Evolutionary conservation across 306 rosid genomes (phyloP).

Genomic region (Vicia sativa): DNA sequence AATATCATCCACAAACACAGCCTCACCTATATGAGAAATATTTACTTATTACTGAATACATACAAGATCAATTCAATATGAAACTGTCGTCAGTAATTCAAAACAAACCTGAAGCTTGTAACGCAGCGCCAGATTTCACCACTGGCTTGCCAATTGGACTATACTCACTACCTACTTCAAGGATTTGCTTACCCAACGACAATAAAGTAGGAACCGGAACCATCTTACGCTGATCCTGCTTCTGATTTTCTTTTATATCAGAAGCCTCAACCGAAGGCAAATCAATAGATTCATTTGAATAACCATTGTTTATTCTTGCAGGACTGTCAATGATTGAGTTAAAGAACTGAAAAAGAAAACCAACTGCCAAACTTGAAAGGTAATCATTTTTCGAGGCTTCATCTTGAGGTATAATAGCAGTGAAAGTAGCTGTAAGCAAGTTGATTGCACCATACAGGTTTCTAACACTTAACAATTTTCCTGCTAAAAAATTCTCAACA

Average conservation of each 20-base stretch:
- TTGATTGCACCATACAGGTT: constrained; percentile 61
- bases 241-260: constrained; percentile 35
- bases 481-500: constrained; percentile 62
- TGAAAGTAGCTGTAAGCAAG: constrained; percentile 48
- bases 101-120: constrained; percentile 86
- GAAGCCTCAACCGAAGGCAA: constrained; percentile 8
- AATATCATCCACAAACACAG: constrained; percentile 87
- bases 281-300: constrained; percentile 24
- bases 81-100: not conserved
- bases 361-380: constrained; percentile 76
- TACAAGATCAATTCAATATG: not conserved
- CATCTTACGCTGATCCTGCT: constrained; percentile 31
- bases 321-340: constrained; percentile 49
- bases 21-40: constrained; percentile 68
- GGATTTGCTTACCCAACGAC: constrained; percentile 65
- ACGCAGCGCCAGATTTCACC: constrained; percentile 66
- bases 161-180: constrained; percentile 52
- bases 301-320: constrained; percentile 28
- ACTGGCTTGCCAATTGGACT: constrained; percentile 72
- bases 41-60: not conserved
- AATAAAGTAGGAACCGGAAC: constrained; percentile 42
- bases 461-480: constrained; percentile 54
- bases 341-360: constrained; percentile 75
- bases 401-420: constrained; percentile 55
- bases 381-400: constrained; percentile 57